Evolutionary conservation across 805 yeast genomes (phyloP), one percentile per base, ranked within the genome.

Genomic region (Saccharomycopsis malanga): DNA sequence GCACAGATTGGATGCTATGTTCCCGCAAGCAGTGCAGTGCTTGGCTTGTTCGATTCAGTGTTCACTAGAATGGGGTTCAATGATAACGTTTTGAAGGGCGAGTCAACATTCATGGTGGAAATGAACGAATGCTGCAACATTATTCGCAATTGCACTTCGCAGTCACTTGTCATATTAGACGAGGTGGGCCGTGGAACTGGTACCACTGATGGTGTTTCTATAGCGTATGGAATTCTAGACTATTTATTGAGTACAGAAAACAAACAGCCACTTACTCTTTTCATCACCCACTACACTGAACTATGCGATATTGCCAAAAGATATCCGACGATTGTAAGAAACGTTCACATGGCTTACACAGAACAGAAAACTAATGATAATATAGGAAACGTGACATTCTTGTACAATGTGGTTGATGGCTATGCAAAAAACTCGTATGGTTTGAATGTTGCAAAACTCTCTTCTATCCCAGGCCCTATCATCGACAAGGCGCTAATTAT

Each of bases 71-170:
- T 87, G 79, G 95, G 96, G 0, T 93, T 96, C 0, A 73, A 76
- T 34, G 97, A 88, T 63, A 77, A 87, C 57, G 68, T 88, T 39
- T 56, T 87, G 42, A 69, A 69, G 20, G 91, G 93, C 2, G 78
- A 84, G 56, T 85, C 95, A 0, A 88, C 96, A 0, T 88, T 89
- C 59, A 81, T 81, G 79, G 79, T 81, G 14, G 94, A 84, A 58
- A 71, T 84, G 71, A 64, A 68, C 32, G 89, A 85, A 55, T 80
- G 87, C 56, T 67, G 74, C 32, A 67, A 71, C 25, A 83, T 84
- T 20, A 58, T 84, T 43, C 57, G 66, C 4, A 55, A 64, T 3
- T 75, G 83, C 40, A 72, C 78, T 2, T 57, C 66, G 2, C 68
- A 69, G 22, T 81, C 87, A 1, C 65, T 84, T 46, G 77, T 85